Percentiles rank a stretch among this genome's conserved stretches.
Evolutionary conservation across 257 asterid species (phyloP).

Genomic region (Solanum pimpinellifolium): DNA sequence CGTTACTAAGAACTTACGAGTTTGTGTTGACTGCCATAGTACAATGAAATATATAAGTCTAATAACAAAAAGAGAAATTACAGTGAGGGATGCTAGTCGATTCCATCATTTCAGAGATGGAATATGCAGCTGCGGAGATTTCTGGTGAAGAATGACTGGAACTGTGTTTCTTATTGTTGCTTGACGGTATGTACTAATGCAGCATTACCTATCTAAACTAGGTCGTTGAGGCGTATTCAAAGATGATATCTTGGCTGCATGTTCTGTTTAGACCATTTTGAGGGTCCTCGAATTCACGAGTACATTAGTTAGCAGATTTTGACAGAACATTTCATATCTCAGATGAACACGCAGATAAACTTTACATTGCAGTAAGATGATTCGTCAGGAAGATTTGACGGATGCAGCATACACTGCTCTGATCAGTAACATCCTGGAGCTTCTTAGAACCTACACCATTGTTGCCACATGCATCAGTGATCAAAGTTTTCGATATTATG

Average conservation of each 20-base stretch:
- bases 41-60: conserved; percentile 45
- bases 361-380: not conserved
- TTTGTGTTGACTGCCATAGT: conserved; percentile 71
- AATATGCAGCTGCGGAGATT: conserved; percentile 63
- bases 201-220: not conserved
- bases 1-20: conserved; percentile 71
- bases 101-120: conserved; percentile 78
- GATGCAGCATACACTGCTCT: not conserved
- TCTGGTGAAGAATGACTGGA: conserved; percentile 36
- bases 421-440: not conserved
- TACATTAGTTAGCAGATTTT: not conserved
- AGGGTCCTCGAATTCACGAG: not conserved
- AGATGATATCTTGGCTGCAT: not conserved
- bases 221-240: not conserved
- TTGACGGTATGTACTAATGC: not conserved
- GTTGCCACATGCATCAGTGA: not conserved
- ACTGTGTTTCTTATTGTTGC: not conserved
- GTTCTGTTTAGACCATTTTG: not conserved
- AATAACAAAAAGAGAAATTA: conserved; percentile 46
- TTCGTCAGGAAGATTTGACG: not conserved
- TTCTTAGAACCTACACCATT: not conserved
- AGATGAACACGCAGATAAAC: not conserved
- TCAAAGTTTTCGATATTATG: not conserved
- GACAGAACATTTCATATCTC: not conserved
- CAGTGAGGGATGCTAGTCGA: conserved; percentile 60